Conservation (phyloP, 2,329 filamentous ascomycete species). For the Stenocarpella maydis region DNA sequence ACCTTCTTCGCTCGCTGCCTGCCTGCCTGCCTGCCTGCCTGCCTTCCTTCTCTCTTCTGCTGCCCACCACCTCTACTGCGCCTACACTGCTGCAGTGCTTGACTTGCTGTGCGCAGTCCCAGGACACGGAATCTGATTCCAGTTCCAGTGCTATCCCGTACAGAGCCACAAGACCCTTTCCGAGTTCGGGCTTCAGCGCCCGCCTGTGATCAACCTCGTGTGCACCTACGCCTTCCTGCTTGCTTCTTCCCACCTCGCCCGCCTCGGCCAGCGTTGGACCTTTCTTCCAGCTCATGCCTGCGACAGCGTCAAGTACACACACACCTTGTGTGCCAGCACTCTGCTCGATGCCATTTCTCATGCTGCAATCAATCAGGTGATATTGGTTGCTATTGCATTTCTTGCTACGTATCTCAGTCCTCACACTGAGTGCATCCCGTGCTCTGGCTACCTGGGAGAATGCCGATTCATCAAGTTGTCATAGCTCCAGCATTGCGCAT, state of each 20-base stretch:
- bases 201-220: neutral
- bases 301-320: neutral
- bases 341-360: neutral
- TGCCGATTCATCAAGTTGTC: neutral
- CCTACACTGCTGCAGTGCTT: neutral
- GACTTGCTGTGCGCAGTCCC: neutral
- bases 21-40: too few relatives aligned
- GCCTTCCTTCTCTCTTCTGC: neutral
- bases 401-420: neutral
- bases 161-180: neutral
- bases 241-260: neutral
- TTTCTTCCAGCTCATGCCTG: neutral
- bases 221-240: neutral
- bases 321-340: neutral
- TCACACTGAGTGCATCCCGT: neutral
- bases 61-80: neutral
- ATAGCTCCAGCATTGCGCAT: neutral
- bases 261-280: neutral
- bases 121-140: neutral
- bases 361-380: neutral
- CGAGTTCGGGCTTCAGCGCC: slow-evolving; percentile 22
- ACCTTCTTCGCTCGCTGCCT: too few relatives aligned
- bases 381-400: neutral
- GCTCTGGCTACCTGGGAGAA: too few relatives aligned
- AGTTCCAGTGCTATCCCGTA: neutral